Evolutionary conservation across 176 grass and related monocot genomes (phyloP), one percentile per base, ranked within the genome.

Genomic region (Olyra latifolia): DNA sequence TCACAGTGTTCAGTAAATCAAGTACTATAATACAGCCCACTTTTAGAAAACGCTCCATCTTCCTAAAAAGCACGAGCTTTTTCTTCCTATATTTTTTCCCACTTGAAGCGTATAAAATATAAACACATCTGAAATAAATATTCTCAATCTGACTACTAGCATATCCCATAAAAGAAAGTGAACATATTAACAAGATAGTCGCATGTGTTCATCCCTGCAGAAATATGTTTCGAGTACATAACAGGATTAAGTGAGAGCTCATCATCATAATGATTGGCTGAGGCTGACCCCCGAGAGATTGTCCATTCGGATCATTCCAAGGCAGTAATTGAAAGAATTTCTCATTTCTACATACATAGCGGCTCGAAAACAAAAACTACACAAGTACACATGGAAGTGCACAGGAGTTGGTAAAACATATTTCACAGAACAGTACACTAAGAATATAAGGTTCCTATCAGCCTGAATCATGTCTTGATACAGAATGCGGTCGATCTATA

Each of bases 401-500:
- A 73, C 38, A 35, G 3, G 3, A 27, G 10, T 3, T 29, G 44
- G 55, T 39, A 55, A 66, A 54, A 39, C 40, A 88, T 58, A 78
- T 59, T 40, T 83, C 86, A 78, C 80, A 74, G 17, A 23, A 82
- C 5, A 74, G 57, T 78, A 79, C 28, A 61, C 28, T 80, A 88
- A 11, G 53, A 44, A 61, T 52, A 74, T 80, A 80, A 41, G 44
- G 62, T 75, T 73, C 63, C 70, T 75, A 69, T 61, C 42, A 62
- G 20, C 50, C 76, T 83, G 80, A 72, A 83, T 52, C 77, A 66
- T 47, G 59, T 75, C 69, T 6, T 2, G 54, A 9, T 80, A 84
- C 79, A 87, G 14, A 62, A 71, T 53, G 39, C 13, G 7, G 74
- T 52, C 64, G 20, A 77, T 69, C 81, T 89, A 75, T 89, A 75